Base-by-base conservation (phyloP, 768 basidiomycete species). In the Tricholoma bakamatsutake region DNA sequence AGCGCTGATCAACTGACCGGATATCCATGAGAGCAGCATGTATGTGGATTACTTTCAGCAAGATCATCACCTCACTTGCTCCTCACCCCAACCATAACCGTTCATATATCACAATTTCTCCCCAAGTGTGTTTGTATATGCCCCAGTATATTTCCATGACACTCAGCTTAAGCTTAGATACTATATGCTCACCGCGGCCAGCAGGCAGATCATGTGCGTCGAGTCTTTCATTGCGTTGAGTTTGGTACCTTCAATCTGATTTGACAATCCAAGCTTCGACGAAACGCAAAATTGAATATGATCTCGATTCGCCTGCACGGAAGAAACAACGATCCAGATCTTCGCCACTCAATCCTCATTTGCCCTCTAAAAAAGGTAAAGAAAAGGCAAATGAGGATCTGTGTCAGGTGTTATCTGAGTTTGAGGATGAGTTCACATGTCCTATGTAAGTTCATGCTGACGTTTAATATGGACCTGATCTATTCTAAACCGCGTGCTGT, bases 371-470 rank as follows among this genome's bases (percentile, higher is more conserved):
- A 58, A 82, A 80, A 67, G 77, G 76, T 13, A 84, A 82, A 63
- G 67, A 61, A 55, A 79, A 72, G 57, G 71, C 61, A 11, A 55
- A 49, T 47, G 61, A 56, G 24, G 56, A 57, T 28, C 31, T 71
- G 9, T 52, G 56, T 48, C 59, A 59, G 33, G 62, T 72, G 15
- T 64, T 88, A 40, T 71, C 72, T 3, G 72, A 60, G n/a, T 80
- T 83, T 48, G 86, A 85, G 64, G 77, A 81, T 43, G 87, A 88
- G 61, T 67, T 89, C 48, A 80, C 72, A 13, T 90, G 88, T 67
- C 80, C 88, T 1, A 86, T 90, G 88, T 89, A 66, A 47, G 86
- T 76, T 21, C 52, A 42, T 35, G 31, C 21, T 27, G 12, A 55
- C 31, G 11, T 12, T 50, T 49, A 39, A 63, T 45, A 18, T 2